Evolutionary conservation across 148 eudicot species (phyloP).

Genomic region (Chenopodium formosanum): DNA sequence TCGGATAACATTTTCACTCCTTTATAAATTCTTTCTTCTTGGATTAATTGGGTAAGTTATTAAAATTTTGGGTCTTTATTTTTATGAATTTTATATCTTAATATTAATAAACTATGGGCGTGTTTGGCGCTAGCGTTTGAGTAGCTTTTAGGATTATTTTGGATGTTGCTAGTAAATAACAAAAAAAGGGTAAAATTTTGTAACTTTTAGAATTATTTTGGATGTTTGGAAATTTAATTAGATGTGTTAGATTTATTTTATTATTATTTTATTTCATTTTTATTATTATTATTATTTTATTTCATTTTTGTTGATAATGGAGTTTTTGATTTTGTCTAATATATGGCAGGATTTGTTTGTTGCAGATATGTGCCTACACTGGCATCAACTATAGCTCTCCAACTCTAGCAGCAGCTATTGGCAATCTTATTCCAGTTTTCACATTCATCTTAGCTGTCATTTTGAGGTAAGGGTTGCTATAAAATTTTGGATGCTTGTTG

Average conservation of each 20-base stretch:
- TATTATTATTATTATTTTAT: too few relatives aligned
- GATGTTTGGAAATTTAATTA: neutral
- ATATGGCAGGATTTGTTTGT: slow-evolving; percentile 51
- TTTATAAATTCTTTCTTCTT: slow-evolving; percentile 50
- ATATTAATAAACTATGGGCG: too few relatives aligned
- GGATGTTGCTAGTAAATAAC: too few relatives aligned
- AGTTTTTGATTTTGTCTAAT: slow-evolving; percentile 15
- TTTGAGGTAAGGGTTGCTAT: slow-evolving; percentile 37
- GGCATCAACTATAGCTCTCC: slow-evolving; percentile 67
- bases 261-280: too few relatives aligned
- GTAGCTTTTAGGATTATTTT: too few relatives aligned
- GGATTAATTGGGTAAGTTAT: slow-evolving; percentile 49
- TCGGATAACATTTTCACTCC: slow-evolving; percentile 47
- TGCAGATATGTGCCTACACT: slow-evolving; percentile 47
- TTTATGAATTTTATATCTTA: too few relatives aligned
- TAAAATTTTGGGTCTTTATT: too few relatives aligned
- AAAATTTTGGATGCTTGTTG: neutral
- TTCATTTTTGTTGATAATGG: neutral
- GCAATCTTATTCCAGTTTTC: slow-evolving; percentile 60
- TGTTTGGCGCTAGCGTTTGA: too few relatives aligned
- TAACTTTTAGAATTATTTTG: neutral
- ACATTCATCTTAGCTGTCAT: slow-evolving; percentile 64
- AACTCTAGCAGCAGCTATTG: slow-evolving; percentile 66
- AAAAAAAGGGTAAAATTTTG: too few relatives aligned
- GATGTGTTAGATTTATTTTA: neutral